A percentile compares a stretch with the other conserved stretches of the same genome.
Evolutionary conservation across 2,329 filamentous ascomycete species (phyloP).

Genomic region (Aspergillus candidus): DNA sequence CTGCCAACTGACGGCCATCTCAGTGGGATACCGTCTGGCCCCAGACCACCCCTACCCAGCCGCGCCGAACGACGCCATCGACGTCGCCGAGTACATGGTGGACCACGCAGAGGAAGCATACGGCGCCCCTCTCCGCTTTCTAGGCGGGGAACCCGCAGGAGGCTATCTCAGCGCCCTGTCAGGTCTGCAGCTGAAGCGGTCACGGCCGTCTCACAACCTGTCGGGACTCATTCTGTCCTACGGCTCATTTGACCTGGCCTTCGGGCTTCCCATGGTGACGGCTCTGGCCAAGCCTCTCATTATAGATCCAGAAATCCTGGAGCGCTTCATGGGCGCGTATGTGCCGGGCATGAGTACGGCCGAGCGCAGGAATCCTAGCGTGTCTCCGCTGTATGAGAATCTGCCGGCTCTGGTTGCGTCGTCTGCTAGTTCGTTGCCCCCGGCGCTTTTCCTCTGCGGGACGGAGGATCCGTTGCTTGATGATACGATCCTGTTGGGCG

Average conservation of each 20-base stretch:
- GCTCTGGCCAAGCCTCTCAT: neutral
- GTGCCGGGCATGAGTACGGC: neutral
- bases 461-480: slow-evolving; percentile 51
- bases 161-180: neutral
- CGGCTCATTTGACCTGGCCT: slow-evolving; percentile 1
- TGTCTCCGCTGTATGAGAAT: slow-evolving; percentile 4
- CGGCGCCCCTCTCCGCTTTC: slow-evolving; percentile 3
- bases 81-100: slow-evolving; percentile 3
- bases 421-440: neutral
- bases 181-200: neutral
- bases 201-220: neutral
- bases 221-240: neutral
- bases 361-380: neutral
- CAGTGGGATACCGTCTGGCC: slow-evolving; percentile 54
- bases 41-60: slow-evolving; percentile 56
- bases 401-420: neutral
- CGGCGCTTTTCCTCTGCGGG: slow-evolving; percentile 46
- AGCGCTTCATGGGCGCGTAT: slow-evolving; percentile 1
- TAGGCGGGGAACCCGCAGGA: slow-evolving; percentile 5
- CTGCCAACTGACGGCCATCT: slow-evolving; percentile 46
- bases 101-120: neutral
- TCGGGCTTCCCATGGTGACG: neutral
- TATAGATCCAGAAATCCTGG: neutral
- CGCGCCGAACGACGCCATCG: slow-evolving; percentile 3
- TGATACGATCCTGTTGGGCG: slow-evolving; percentile 48